Evolutionary conservation across 805 yeast species (phyloP), one percentile per base, ranked within the genome.

Genomic region (Nakazawaea populi): DNA sequence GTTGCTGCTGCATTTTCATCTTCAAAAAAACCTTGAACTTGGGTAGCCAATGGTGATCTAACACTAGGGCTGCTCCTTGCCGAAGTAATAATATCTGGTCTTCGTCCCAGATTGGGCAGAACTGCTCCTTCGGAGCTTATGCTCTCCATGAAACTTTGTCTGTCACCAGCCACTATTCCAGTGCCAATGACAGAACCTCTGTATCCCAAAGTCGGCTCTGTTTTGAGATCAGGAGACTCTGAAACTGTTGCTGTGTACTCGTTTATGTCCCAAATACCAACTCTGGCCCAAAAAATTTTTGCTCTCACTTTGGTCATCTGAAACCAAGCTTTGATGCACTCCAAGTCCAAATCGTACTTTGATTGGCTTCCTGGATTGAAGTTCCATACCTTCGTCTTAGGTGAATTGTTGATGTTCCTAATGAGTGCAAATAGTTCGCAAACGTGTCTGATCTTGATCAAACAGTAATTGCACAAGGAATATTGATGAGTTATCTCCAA

Each of bases 371-470:
- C 74, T 42, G 70, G 69, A 44, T 75, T 77, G 42, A 84, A 63
- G 61, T 82, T 79, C 79, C 89, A 85, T 9, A 84, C 72, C 46
- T 74, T 70, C 3, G 66, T 70, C 52, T 76, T 73, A 27, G 52
- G 43, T 54, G 73, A 69, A 45, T 69, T 59, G 53, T 72, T 68
- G 40, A 91, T 69, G 29, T 84, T 74, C 58, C 96, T 76, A 56
- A 92, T 65, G 58, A 85, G 85, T 40, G 90, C 87, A 61, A 89
- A 81, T 53, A 89, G 77, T 53, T 91, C 96, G 65, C 97, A 89
- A 1, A 86, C 79, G 52, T 87, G 82, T 60, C 98, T 79, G 47
- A 90, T 74, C 60, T 89, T 83, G 49, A 83, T 73, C 44, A 94
- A 74, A 67, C 98, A 92, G 58, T 82, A 83, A 54, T 85, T 83